These are phyloP conservation scores for Colletotrichum phormii DNA, from an alignment of 2,329 filamentous ascomycete species.

Conservation along the genomic window DNA sequence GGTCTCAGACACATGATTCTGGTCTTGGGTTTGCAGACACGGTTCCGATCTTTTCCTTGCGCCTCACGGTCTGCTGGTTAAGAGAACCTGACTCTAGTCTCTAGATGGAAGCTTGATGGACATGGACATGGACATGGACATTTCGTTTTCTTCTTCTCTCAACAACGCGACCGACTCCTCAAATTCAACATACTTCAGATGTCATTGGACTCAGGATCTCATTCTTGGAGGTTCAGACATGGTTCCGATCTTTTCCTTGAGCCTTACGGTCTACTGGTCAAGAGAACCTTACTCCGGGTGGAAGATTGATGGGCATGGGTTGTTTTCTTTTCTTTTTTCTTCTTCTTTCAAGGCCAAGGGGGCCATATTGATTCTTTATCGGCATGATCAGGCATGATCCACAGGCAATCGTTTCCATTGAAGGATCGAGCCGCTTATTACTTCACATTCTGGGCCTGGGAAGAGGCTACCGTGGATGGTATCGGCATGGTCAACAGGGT, in stretches of 20 bases:
- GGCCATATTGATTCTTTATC: neutral
- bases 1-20: neutral
- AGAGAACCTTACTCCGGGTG: neutral
- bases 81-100: too few relatives aligned
- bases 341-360: too few relatives aligned
- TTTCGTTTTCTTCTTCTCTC: neutral
- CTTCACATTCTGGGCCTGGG: too few relatives aligned
- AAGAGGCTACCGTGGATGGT: too few relatives aligned
- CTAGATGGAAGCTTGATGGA: too few relatives aligned
- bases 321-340: neutral
- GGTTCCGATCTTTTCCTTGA: neutral
- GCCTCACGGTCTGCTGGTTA: too few relatives aligned
- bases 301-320: neutral
- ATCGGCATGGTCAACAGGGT: neutral
- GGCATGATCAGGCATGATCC: neutral
- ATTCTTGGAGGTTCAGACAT: neutral
- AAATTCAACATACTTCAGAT: neutral
- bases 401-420: neutral
- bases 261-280: neutral
- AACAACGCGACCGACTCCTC: neutral
- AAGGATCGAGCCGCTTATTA: neutral
- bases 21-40: neutral
- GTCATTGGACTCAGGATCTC: neutral
- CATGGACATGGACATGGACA: too few relatives aligned
- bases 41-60: neutral